Evolutionary conservation across 2,329 filamentous ascomycete species (phyloP).

Genomic region (Sporothrix pallida): DNA sequence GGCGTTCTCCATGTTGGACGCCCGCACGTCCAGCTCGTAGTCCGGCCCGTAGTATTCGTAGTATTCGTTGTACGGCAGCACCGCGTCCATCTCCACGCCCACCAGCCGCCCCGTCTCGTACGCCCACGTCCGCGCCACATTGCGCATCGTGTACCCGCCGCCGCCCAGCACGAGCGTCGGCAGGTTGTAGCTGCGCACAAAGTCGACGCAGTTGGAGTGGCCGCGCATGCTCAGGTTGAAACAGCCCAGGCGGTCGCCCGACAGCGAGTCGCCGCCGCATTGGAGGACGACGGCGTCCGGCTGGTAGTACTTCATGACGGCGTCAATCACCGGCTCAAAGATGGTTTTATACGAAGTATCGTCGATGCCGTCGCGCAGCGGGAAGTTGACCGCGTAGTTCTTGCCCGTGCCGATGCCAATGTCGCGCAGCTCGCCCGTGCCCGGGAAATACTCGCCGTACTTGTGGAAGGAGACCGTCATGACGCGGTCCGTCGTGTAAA

Average conservation of each 20-base stretch:
- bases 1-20: slow-evolving; percentile 89
- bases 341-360: slow-evolving; percentile 88
- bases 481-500: slow-evolving; percentile 82
- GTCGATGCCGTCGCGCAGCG: slow-evolving; percentile 88
- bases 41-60: slow-evolving; percentile 95
- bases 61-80: slow-evolving; percentile 96
- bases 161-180: slow-evolving; percentile 93
- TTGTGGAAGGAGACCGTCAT: slow-evolving; percentile 96
- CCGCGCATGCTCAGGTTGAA: slow-evolving; percentile 98
- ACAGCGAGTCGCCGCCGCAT: slow-evolving; percentile 93
- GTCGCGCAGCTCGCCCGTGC: slow-evolving; percentile 84
- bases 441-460: slow-evolving; percentile 95
- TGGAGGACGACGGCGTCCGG: slow-evolving; percentile 94
- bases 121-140: slow-evolving; percentile 95
- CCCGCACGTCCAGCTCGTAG: slow-evolving; percentile 86
- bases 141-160: slow-evolving; percentile 95
- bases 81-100: slow-evolving; percentile 77
- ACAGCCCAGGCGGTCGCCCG: slow-evolving; percentile 90
- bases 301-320: slow-evolving; percentile 85
- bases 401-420: slow-evolving; percentile 88
- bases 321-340: slow-evolving; percentile 86
- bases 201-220: slow-evolving; percentile 92
- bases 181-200: slow-evolving; percentile 82
- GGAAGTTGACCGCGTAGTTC: slow-evolving; percentile 89
- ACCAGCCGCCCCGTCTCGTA: slow-evolving; percentile 93